Base-by-base conservation (phyloP, 768 basidiomycete species). In the Tulasnella sp. region DNA sequence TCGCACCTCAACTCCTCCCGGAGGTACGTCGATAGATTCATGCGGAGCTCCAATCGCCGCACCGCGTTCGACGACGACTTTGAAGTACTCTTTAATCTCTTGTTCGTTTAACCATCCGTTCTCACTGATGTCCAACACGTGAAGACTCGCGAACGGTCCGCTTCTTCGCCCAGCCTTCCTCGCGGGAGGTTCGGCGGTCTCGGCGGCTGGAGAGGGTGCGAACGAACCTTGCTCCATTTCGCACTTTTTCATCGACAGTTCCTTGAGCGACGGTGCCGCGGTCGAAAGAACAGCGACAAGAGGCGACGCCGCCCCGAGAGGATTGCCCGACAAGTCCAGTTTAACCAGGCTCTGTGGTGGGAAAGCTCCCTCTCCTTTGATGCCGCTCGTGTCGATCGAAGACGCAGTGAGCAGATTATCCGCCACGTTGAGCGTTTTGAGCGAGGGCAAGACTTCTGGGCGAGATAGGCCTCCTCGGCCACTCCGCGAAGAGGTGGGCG, bases 251-350 rank as follows among this genome's bases (percentile, higher is more conserved):
- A 81, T 67, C 18, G 84, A 85, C 74, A 93, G 83, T 78, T 92
- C 89, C 79, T 87, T 89, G 40, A 94, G 84, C 37, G 42, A 93
- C 84, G 48, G 16, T 57, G n/a, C 2, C 85, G 85, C 15, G 85
- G 85, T 18, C 51, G 51, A 51, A 93, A 79, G 46, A 92, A 84
- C 20, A 78, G 84, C n/a, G 79, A 82, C 77, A 82, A 70, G 35
- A 26, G 44, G 75, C 46, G 29, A 84, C 73, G 77, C 83, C 61
- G 74, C 82, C 29, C 88, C 88, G 3, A 95, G 86, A 6, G 92
- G 92, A 80, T 93, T 94, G 5, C 83, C 86, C 0, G 92, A 91
- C 44, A 94, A 82, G 82, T 93, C 87, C 46, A 93, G 79, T 82
- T 89, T 92, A 44, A 85, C 82, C 23, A 94, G 81, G 15, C 85